phyloP scores from a whole-genome alignment of 768 basidiomycete genomes.

The Leucocoprinus sp. region DNA sequence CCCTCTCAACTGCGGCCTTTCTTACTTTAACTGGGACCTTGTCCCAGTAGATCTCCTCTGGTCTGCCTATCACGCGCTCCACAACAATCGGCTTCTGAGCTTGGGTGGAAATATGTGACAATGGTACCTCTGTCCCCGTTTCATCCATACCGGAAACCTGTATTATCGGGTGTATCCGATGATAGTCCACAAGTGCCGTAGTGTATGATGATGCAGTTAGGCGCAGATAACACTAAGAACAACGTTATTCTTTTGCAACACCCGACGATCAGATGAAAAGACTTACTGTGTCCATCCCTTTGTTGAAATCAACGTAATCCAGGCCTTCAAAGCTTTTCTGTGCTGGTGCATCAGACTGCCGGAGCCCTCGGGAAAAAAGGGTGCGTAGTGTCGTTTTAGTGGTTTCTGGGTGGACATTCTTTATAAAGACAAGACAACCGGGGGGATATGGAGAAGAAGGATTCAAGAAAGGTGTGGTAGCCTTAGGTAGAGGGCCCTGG shows the following conservation, averaged over 20 bases:
- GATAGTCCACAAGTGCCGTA: constrained; percentile 26
- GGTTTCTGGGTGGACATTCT: constrained; percentile 63
- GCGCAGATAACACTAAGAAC: constrained; percentile 62
- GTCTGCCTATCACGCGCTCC: constrained; percentile 54
- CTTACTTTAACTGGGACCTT: constrained; percentile 71
- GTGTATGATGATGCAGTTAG: constrained; percentile 46
- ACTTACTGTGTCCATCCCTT: constrained; percentile 67
- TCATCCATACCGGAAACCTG: constrained; percentile 53
- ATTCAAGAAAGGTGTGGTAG: constrained; percentile 11
- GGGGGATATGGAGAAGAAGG: constrained; percentile 43
- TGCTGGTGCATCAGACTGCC: background rate
- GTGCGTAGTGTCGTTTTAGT: constrained; percentile 74
- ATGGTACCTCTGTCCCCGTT: constrained; percentile 24
- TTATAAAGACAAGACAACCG: constrained; percentile 62
- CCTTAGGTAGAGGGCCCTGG: background rate
- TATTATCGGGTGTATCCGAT: constrained; percentile 17
- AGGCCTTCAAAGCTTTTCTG: constrained; percentile 28
- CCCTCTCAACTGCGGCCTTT: constrained; percentile 48
- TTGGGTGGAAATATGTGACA: background rate
- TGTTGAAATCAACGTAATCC: constrained; percentile 76
- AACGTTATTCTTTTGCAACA: background rate
- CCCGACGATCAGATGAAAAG: background rate
- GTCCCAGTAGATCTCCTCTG: constrained; percentile 72
- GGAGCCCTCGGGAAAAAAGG: constrained; percentile 42
- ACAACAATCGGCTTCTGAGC: constrained; percentile 27